These are phyloP conservation scores for Trametes coccinea DNA, from an alignment of 768 basidiomycete species.

Conservation along the genomic window DNA sequence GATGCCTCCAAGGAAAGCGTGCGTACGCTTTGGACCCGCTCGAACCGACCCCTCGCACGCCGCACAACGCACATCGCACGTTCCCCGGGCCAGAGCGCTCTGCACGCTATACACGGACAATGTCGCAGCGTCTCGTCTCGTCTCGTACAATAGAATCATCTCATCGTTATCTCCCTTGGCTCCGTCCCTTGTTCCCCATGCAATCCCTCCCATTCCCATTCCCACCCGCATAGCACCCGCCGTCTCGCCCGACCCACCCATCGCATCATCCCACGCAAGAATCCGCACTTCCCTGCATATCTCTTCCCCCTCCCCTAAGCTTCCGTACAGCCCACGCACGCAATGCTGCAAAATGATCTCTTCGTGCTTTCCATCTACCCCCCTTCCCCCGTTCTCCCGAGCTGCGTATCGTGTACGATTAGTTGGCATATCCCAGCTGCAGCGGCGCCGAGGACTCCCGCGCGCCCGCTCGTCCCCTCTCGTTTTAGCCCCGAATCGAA, in stretches of 20 bases:
- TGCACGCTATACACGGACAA: conserved; percentile 18
- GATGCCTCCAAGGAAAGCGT: conserved; percentile 1
- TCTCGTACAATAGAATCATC: background rate
- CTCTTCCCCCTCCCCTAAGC: background rate
- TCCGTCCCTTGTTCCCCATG: background rate
- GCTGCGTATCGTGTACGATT: background rate
- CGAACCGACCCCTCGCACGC: background rate
- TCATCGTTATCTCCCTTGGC: background rate
- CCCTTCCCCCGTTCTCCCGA: background rate
- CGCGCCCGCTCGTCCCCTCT: background rate
- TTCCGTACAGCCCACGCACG: background rate
- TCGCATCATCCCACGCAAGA: background rate
- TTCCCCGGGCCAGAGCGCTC: conserved; percentile 5
- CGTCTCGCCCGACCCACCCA: background rate
- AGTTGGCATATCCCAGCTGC: background rate
- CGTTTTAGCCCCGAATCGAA: background rate
- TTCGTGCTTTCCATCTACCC: background rate
- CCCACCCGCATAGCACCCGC: background rate
- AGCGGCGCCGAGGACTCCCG: background rate
- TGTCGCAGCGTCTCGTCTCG: conserved; percentile 8
- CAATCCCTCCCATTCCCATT: background rate
- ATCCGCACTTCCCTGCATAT: background rate
- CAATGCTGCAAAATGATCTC: background rate
- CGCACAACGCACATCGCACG: background rate
- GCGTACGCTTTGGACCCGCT: background rate